These are phyloP conservation scores for Linderina pennispora DNA, from an alignment of 192 early-diverging fungal species.

Conservation along the genomic window DNA sequence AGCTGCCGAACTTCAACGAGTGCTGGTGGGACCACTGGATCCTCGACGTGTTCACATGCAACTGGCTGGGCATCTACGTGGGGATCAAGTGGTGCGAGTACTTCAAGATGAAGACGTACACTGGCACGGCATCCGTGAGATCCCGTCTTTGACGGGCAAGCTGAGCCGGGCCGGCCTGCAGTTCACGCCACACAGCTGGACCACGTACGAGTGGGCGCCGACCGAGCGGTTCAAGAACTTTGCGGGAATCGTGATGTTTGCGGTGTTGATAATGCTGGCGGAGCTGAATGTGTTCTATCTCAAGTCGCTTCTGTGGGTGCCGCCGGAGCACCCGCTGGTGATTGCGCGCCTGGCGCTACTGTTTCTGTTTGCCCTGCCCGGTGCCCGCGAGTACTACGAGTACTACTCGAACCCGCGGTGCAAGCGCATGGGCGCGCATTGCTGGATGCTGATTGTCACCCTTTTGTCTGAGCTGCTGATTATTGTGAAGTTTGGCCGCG, in stretches of 20 bases:
- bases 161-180: slow-evolving; percentile 81
- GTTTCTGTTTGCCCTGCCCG: slow-evolving; percentile 84
- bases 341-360: slow-evolving; percentile 67
- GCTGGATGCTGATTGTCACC: slow-evolving; percentile 83
- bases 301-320: slow-evolving; percentile 90
- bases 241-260: slow-evolving; percentile 69
- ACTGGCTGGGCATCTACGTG: slow-evolving; percentile 89
- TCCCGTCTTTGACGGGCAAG: slow-evolving; percentile 80
- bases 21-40: slow-evolving; percentile 99
- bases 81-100: slow-evolving; percentile 98
- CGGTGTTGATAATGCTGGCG: slow-evolving; percentile 48
- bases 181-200: slow-evolving; percentile 95
- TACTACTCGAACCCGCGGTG: slow-evolving; percentile 71
- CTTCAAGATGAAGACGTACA: slow-evolving; percentile 94
- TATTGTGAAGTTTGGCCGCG: slow-evolving; percentile 79
- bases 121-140: slow-evolving; percentile 89
- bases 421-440: slow-evolving; percentile 88
- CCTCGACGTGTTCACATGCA: slow-evolving; percentile 85
- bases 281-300: slow-evolving; percentile 95
- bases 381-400: slow-evolving; percentile 84
- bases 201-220: slow-evolving; percentile 83
- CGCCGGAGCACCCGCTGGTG: slow-evolving; percentile 80
- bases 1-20: slow-evolving; percentile 95
- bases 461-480: slow-evolving; percentile 91
- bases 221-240: slow-evolving; percentile 87